Evolutionary conservation across 257 asterid species (phyloP).

Genomic region (Solanum sitiens): DNA sequence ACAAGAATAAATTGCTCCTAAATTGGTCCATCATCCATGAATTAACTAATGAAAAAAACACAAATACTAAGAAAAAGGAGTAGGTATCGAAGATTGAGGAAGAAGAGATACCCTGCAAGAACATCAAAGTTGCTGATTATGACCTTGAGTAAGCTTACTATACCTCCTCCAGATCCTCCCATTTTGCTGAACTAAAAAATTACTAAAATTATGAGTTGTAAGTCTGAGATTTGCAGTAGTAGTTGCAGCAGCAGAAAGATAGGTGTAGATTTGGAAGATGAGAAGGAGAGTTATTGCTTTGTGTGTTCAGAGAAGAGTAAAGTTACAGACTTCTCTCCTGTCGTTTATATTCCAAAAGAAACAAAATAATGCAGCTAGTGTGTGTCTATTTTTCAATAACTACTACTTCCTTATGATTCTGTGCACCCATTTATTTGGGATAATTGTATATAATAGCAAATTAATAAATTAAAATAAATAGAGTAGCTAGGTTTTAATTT

Average conservation of each 20-base stretch:
- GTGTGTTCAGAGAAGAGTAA: neutral
- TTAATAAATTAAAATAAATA: too few relatives aligned
- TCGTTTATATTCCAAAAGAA: neutral
- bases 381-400: neutral
- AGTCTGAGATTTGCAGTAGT: neutral
- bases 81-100: neutral
- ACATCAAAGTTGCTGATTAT: conserved; percentile 51
- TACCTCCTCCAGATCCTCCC: conserved; percentile 73
- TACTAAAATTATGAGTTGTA: neutral
- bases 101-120: conserved; percentile 55
- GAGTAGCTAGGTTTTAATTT: too few relatives aligned
- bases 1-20: neutral
- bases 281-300: neutral
- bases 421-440: too few relatives aligned
- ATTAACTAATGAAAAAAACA: neutral
- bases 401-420: neutral
- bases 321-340: neutral
- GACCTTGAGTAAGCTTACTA: conserved; percentile 53
- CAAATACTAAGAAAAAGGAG: neutral
- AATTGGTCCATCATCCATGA: neutral
- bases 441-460: too few relatives aligned
- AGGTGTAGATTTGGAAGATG: neutral
- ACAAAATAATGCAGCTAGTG: neutral
- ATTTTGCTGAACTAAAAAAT: conserved; percentile 6
- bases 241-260: neutral